Conservation (phyloP, 768 basidiomycete genomes). For the Phlegmacium glaucopus region DNA sequence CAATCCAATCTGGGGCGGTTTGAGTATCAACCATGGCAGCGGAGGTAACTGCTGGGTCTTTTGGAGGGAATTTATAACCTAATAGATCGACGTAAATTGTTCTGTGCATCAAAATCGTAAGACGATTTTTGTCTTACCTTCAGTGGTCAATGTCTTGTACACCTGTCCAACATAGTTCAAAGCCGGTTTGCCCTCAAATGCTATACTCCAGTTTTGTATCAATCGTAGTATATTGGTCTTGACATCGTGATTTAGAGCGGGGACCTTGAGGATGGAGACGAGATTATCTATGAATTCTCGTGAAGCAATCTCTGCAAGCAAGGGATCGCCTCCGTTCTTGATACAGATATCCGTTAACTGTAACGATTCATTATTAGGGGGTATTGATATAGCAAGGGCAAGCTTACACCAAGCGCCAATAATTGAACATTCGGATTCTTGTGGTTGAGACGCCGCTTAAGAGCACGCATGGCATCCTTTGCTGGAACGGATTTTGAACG, state of each 20-base stretch:
- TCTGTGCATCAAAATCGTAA: neutral
- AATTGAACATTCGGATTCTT: constrained; percentile 96
- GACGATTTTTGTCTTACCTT: constrained; percentile 50
- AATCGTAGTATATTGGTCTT: constrained; percentile 72
- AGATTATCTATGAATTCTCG: constrained; percentile 94
- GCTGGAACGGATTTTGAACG: constrained; percentile 85
- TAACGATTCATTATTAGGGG: neutral
- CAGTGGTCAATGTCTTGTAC: constrained; percentile 70
- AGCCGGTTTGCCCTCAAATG: constrained; percentile 78
- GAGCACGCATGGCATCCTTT: constrained; percentile 82
- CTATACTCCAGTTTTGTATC: constrained; percentile 92
- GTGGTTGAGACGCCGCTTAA: constrained; percentile 85
- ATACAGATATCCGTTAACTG: constrained; percentile 89
- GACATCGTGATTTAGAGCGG: constrained; percentile 75
- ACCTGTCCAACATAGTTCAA: constrained; percentile 76
- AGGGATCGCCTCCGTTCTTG: constrained; percentile 96
- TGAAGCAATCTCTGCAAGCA: constrained; percentile 79
- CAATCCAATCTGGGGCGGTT: constrained; percentile 95
- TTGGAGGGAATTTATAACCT: constrained; percentile 87
- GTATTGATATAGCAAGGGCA: neutral
- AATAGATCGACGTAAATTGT: constrained; percentile 2
- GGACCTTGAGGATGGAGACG: constrained; percentile 81
- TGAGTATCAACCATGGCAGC: constrained; percentile 89
- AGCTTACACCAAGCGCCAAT: constrained; percentile 76
- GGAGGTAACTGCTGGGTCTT: constrained; percentile 63